These are phyloP conservation scores for Mortierella hygrophila DNA, from an alignment of 192 early-diverging fungal genomes.

Conservation along the genomic window DNA sequence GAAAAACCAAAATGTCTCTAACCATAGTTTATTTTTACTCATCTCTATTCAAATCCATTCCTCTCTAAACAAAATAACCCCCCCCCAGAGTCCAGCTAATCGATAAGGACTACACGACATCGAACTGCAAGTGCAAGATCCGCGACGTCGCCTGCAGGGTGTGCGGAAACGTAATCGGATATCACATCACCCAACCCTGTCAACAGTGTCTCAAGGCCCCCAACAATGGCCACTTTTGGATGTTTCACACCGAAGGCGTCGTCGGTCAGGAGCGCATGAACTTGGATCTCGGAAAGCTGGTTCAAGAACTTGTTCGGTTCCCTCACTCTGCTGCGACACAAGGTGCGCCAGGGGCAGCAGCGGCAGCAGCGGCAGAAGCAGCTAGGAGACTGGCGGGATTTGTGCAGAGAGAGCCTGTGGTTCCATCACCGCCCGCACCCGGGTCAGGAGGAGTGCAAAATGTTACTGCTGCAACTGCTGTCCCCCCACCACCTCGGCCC, in stretches of 20 bases:
- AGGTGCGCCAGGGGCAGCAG: neutral
- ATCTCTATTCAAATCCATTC: neutral
- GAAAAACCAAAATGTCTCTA: neutral
- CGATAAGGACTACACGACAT: constrained; percentile 77
- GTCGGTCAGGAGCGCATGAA: constrained; percentile 66
- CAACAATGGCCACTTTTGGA: constrained; percentile 99
- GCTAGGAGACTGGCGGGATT: neutral
- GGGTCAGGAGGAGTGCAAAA: neutral
- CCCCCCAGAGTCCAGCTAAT: constrained; percentile 68
- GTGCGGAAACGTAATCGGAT: constrained; percentile 82
- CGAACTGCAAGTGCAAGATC: constrained; percentile 79
- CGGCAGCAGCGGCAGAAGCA: neutral
- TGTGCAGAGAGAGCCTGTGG: neutral
- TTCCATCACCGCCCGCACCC: neutral
- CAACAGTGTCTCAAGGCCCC: constrained; percentile 87
- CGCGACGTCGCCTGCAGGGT: constrained; percentile 74
- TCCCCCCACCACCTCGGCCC: neutral
- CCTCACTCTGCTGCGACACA: neutral
- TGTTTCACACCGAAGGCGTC: constrained; percentile 90
- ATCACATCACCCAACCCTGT: constrained; percentile 90
- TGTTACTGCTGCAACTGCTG: neutral
- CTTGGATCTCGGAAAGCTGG: constrained; percentile 41
- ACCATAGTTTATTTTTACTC: neutral
- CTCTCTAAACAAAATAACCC: neutral
- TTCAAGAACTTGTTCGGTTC: constrained; percentile 25